These are phyloP conservation scores for Thozetella sp. DNA, from an alignment of 495 filamentous ascomycete genomes.

Conservation along the genomic window DNA sequence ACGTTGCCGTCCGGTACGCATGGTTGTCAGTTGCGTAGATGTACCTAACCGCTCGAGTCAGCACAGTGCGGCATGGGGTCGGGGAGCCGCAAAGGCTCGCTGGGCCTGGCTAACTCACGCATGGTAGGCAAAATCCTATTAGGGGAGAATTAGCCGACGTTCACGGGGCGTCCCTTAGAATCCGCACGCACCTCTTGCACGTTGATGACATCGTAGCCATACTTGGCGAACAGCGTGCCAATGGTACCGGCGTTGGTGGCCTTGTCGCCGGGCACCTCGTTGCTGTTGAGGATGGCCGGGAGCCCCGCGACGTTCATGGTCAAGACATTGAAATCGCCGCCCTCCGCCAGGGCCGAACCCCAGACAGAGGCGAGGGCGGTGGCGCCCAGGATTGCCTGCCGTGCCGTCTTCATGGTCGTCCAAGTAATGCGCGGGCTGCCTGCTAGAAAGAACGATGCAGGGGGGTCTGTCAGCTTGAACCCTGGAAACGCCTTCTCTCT, in stretches of 20 bases:
- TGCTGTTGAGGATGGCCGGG: constrained; percentile 51
- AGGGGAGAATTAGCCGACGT: background rate
- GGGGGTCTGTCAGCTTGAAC: no score
- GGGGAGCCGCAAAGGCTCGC: background rate
- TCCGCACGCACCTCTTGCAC: constrained; percentile 53
- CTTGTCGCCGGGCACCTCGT: constrained; percentile 57
- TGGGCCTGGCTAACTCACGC: constrained; percentile 20
- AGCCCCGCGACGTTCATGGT: constrained; percentile 65
- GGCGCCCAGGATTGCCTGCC: no score
- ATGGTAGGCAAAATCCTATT: constrained; percentile 66
- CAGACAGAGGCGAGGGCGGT: no score
- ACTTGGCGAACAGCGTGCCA: constrained; percentile 48
- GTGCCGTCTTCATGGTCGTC: no score
- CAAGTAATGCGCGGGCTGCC: no score
- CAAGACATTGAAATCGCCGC: constrained; percentile 50
- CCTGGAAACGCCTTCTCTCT: no score
- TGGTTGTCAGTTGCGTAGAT: constrained; percentile 58
- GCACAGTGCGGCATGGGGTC: background rate
- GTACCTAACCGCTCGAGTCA: constrained; percentile 9
- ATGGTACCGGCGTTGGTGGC: constrained; percentile 46
- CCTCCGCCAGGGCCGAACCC: background rate
- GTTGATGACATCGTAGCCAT: constrained; percentile 60
- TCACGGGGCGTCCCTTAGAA: background rate
- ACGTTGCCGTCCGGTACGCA: constrained; percentile 59
- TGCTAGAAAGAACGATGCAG: no score